A percentile compares a stretch with the other conserved stretches of the same genome.
These are phyloP conservation scores for Atkinsonella texensis DNA, from an alignment of 2,329 filamentous ascomycete species.

Conservation along the genomic window DNA sequence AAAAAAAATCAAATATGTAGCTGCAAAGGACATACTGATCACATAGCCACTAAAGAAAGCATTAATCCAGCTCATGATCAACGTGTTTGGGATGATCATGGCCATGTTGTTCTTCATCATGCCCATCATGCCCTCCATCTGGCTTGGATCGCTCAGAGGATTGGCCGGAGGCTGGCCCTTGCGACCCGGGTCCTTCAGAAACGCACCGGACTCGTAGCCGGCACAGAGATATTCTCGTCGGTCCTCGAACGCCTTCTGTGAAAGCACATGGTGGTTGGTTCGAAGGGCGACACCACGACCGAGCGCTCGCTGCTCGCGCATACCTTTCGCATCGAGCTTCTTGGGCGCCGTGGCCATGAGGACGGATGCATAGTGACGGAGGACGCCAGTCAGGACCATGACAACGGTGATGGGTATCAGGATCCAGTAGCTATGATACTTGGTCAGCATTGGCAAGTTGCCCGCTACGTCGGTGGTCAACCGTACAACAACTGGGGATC, in stretches of 20 bases:
- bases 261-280: slow-evolving; percentile 68
- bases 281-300: slow-evolving; percentile 77
- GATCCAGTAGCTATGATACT: slow-evolving; percentile 78
- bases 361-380: slow-evolving; percentile 93
- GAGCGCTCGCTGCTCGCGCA: slow-evolving; percentile 79
- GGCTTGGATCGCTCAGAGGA: slow-evolving; percentile 86
- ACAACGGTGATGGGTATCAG: slow-evolving; percentile 93
- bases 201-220: slow-evolving; percentile 75
- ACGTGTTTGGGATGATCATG: slow-evolving; percentile 97
- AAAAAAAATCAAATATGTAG: neutral
- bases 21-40: slow-evolving; percentile 52
- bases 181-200: slow-evolving; percentile 77
- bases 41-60: slow-evolving; percentile 98
- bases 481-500: slow-evolving; percentile 96
- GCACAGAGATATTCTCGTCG: slow-evolving; percentile 72
- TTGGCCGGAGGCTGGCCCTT: slow-evolving; percentile 83
- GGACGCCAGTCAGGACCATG: slow-evolving; percentile 92
- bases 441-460: neutral
- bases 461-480: neutral
- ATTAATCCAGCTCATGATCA: slow-evolving; percentile 99
- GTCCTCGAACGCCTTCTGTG: slow-evolving; percentile 61
- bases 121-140: slow-evolving; percentile 99
- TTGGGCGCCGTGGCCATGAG: slow-evolving; percentile 80
- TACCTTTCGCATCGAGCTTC: slow-evolving; percentile 59
- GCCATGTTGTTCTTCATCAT: slow-evolving; percentile 99